Evolutionary conservation across 768 basidiomycete genomes (phyloP), one percentile per base, ranked within the genome.

Genomic region (Thelephora ganbajun): DNA sequence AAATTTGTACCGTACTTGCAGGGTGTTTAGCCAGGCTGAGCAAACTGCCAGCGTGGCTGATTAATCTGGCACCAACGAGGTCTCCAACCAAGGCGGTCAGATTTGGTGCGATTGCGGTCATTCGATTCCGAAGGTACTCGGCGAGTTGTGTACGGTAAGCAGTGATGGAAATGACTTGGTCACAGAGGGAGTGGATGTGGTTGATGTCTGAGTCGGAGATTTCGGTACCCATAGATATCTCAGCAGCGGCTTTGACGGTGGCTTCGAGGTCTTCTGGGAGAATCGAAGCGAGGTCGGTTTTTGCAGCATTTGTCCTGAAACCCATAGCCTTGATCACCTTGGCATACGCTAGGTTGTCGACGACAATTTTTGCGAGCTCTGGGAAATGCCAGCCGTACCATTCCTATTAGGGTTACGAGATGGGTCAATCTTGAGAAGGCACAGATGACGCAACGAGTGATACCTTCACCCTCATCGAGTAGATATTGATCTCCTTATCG

Each of bases 331-430:
- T 84, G 57, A 99, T 79, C 49, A 85, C 83, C 69, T 91, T 96
- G 51, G 96, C 93, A 63, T 98, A 98, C 16, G 94, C 93, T 50
- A 93, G 68, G 66, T 96, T 99, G 71, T 99, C 96, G 50, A 82
- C 79, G 54, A 99, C 86, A 62, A 99, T 98, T 70, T 97, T 98
- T 50, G 83, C 86, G 84, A 99, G 88, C 67, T 99, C 96, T 4
- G 96, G 96, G 76, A 99, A 99, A 70, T 99, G 96, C 96, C 96
- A 99, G 34, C 96, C 96, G 58, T 99, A 99, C 96, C 96, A 99
- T 77, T 99, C 96, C 94, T 96, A 56, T 44, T n/a, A n/a, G n/a
- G n/a, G n/a, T n/a, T 6, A n/a, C 11, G 30, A 14, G 5, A 9
- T 9, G 19, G 9, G 16, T 16, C 20, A 4, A 43, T 13, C 7